A percentile compares a stretch with the other conserved stretches of the same genome.
Conservation (phyloP, 2,329 filamentous ascomycete species). For the Claviceps sp. region DNA sequence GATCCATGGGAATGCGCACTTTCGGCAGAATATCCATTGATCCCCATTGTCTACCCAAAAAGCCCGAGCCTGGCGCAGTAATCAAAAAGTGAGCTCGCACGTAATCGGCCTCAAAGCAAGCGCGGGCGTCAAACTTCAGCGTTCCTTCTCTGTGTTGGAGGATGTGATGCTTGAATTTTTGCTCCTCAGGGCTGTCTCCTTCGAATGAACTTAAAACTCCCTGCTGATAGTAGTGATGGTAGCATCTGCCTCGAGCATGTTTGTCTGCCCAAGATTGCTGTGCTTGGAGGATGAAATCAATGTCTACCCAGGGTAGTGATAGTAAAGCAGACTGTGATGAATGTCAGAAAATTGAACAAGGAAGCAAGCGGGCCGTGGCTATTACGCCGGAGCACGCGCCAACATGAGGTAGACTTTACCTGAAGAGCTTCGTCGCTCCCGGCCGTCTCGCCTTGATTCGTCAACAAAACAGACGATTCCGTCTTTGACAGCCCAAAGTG, state of each 20-base stretch:
- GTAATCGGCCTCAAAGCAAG: no score
- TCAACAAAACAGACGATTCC: background rate
- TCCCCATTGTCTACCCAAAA: no score
- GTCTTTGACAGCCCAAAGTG: constrained; percentile 16
- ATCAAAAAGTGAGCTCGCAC: no score
- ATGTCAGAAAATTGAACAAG: background rate
- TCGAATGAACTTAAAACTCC: no score
- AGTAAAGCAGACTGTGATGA: constrained; percentile 28
- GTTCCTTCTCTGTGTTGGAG: no score
- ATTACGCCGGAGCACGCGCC: background rate
- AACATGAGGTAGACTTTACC: constrained; percentile 19
- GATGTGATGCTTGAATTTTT: no score
- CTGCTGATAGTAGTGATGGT: constrained; percentile 14
- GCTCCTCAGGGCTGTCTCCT: no score
- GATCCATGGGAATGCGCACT: no score
- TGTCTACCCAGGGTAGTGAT: constrained; percentile 28
- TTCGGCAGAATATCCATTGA: no score
- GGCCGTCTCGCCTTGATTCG: background rate
- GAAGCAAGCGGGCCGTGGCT: background rate
- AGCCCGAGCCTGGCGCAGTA: no score
- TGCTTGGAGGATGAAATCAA: constrained; percentile 33
- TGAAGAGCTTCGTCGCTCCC: constrained; percentile 30
- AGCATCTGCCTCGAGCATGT: constrained; percentile 21
- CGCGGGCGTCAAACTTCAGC: no score
- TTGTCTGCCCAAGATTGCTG: constrained; percentile 33